Base-by-base conservation (phyloP, 345 rosid genomes). In the Populus ilicifolia region DNA sequence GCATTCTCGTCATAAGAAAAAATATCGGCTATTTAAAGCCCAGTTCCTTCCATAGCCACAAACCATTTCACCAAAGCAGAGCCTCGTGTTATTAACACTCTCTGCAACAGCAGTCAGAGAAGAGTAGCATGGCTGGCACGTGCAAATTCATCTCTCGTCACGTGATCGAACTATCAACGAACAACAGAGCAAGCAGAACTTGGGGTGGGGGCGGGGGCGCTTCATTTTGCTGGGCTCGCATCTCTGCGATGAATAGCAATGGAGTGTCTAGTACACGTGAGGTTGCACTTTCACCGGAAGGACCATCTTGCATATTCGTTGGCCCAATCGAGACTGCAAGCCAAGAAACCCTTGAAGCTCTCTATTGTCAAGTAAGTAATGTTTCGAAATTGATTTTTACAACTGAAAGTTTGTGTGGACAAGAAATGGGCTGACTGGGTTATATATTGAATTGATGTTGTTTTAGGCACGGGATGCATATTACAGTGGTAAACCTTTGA, bases 321-420 rank as follows among this genome's bases (percentile, higher is more conserved):
- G 99, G 99, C 25, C 99, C 98, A 6, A 77, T 95, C 36, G 98
- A 95, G 79, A 91, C 97, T 39, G 99, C 99, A 41, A 90, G 93
- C 43, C 81, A 93, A 85, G 98, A 95, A 87, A 90, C 96, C n/a
- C 84, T 95, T 1, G 99, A 93, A 88, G 99, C 99, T 79, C 98
- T 95, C 29, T 95, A 95, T 78, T 72, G 79, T 73, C 98, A 94
- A 77, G 98, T 93, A 78, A 67, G 64, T 59, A 8, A 59, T 6
- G 44, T 52, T 36, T 16, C 73, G 16, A 23, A 48, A 30, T 2
- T 73, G 39, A 23, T 73, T 73, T 30, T n/a, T 36, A 8, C 16
- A 27, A 21, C 6, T 59, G 65, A 54, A n/a, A 33, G 1, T 13
- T 43, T 43, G 41, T 35, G 69, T 16, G 23, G n/a, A 5, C 13